Base-by-base conservation (phyloP, 2,329 filamentous ascomycete genomes). In the Fusarium concolor region DNA sequence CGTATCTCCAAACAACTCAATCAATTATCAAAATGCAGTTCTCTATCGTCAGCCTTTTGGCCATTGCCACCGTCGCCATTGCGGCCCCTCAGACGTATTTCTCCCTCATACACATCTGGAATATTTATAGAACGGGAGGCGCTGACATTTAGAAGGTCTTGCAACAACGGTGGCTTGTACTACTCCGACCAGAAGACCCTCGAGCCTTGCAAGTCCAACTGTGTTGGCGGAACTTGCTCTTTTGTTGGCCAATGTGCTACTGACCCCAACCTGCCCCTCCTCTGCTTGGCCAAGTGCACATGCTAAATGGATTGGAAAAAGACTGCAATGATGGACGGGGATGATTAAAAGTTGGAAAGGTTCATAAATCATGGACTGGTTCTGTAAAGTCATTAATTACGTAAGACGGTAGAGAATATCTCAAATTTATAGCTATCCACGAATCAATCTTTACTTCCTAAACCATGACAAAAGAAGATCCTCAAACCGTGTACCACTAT, bases 131-230 rank as follows among this genome's bases (percentile, higher is more conserved):
- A 24, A 24, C 4, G 6, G 22, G 22, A 24, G 22, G 22, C 22
- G 22, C 22, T 60, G 12, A 60, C 51, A 38, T 3, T 3, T 6
- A 9, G 12, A 15, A 60, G 58, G 3, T 20, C 33, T 8, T 62
- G 55, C 12, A 60, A 37, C 10, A 62, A 62, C 24, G 61, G 52
- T 17, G 61, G 28, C 1, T 2, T 51, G 2, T 64, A 15, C 29
- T 64, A 64, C 44, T 64, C 59, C 1, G 59, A 64, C 18, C 58
- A 33, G 17, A 64, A 64, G 39, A 64, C 59, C 15, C 59, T 64
- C 1, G 61, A 64, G 52, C 61, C 61, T 1, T 64, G 61, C 59
- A 64, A 58, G 10, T 64, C 61, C 0, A 29, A 10, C 1, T 64
- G 61, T 12, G 44, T 26, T 12, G 61, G 61, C 0, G 61, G 61